phyloP scores from a whole-genome alignment of 768 basidiomycete genomes.

The Calvatia gigantea region DNA sequence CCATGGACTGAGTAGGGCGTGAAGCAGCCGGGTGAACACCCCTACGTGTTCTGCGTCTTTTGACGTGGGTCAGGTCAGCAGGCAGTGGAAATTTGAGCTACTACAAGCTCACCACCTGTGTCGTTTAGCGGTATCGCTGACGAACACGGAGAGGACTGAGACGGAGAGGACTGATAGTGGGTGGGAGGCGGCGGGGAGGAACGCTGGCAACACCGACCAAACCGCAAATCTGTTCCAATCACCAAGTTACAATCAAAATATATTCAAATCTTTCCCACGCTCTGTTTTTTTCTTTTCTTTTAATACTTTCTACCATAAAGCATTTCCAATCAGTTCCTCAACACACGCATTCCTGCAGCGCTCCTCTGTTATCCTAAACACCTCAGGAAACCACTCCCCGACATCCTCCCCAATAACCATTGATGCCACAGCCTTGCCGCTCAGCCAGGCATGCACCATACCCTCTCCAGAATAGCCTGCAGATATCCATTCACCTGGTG shows the following conservation, averaged over 20 bases:
- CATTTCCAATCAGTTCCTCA: slow-evolving; percentile 27
- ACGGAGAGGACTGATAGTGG: slow-evolving; percentile 2
- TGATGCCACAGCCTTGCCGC: slow-evolving; percentile 52
- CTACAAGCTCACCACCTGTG: slow-evolving; percentile 2
- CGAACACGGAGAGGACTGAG: slow-evolving; percentile 7
- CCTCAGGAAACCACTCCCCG: slow-evolving; percentile 44
- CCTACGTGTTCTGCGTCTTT: slow-evolving; percentile 11
- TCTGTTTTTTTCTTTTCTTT: not conserved
- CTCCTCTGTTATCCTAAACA: slow-evolving; percentile 41
- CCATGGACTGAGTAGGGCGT: slow-evolving; percentile 51
- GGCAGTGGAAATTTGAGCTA: slow-evolving; percentile 3
- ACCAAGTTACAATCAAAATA: slow-evolving; percentile 32
- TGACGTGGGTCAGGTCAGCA: not conserved
- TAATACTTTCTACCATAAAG: not conserved
- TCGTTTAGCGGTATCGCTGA: slow-evolving; percentile 6
- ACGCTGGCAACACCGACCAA: slow-evolving; percentile 31
- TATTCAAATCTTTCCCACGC: slow-evolving; percentile 23
- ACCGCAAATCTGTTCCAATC: slow-evolving; percentile 34
- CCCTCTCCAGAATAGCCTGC: slow-evolving; percentile 74
- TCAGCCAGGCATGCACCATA: slow-evolving; percentile 69
- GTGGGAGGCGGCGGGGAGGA: slow-evolving; percentile 13
- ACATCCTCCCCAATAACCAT: slow-evolving; percentile 48
- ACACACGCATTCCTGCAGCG: slow-evolving; percentile 44
- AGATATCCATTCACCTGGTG: slow-evolving; percentile 66
- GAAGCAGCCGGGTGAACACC: slow-evolving; percentile 9